Evolutionary conservation across 352 stramenopile genomes (phyloP).

Genomic region (Globisporangium splendens): DNA sequence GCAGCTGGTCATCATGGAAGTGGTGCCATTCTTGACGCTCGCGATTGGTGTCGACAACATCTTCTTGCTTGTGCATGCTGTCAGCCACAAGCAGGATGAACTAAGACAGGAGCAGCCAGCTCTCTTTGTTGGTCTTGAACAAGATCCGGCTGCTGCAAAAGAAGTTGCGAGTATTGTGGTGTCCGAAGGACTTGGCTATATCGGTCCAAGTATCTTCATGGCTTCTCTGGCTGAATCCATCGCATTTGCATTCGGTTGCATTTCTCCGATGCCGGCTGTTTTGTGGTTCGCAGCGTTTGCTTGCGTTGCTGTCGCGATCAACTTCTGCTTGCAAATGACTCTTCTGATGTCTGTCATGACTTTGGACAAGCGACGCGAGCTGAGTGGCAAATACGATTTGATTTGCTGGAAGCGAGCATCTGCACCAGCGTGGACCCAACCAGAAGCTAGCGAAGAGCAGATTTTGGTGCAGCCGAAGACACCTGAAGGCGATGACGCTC

Average conservation of each 20-base stretch:
- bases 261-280: conserved; percentile 60
- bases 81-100: conserved; percentile 45
- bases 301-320: conserved; percentile 48
- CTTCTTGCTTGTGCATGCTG: conserved; percentile 60
- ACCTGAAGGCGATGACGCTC: conserved; percentile 2
- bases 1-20: conserved; percentile 73
- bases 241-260: conserved; percentile 56
- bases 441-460: conserved; percentile 4
- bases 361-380: conserved; percentile 57
- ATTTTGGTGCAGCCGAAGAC: conserved; percentile 25
- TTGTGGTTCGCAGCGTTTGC: conserved; percentile 67
- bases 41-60: conserved; percentile 74
- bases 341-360: conserved; percentile 59
- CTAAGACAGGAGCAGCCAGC: conserved; percentile 25
- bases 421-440: conserved; percentile 7
- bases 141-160: conserved; percentile 33
- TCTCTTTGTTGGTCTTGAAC: conserved; percentile 40
- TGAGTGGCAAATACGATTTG: conserved; percentile 51
- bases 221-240: conserved; percentile 47
- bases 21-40: conserved; percentile 63
- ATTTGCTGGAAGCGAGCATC: conserved; percentile 27
- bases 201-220: conserved; percentile 71
- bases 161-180: conserved; percentile 35
- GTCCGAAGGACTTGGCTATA: conserved; percentile 39
- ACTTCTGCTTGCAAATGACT: conserved; percentile 64